A percentile compares a stretch with the other conserved stretches of the same genome.
Evolutionary conservation across 176 grass and related monocot genomes (phyloP).

Genomic region (Thinopyrum elongatum): DNA sequence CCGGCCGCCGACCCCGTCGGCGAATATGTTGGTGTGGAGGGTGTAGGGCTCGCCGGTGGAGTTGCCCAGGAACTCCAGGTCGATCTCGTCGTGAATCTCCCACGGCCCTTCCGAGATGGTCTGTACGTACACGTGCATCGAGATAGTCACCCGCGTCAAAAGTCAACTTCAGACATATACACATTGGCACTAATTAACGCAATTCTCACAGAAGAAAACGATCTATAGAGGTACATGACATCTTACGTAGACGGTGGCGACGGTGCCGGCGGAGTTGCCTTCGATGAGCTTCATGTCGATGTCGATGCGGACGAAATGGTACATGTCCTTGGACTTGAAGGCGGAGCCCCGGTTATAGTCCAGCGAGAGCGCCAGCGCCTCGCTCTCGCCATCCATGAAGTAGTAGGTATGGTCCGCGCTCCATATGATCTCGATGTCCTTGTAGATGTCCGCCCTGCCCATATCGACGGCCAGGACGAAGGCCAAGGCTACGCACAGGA

Average conservation of each 20-base stretch:
- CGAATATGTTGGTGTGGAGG: constrained; percentile 79
- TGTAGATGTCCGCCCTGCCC: neutral
- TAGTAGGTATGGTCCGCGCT: constrained; percentile 31
- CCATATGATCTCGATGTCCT: constrained; percentile 17
- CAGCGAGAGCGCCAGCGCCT: constrained; percentile 37
- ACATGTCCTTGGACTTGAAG: constrained; percentile 48
- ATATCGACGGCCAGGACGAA: neutral
- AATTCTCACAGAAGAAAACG: no score
- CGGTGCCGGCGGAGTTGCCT: constrained; percentile 71
- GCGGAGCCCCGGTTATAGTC: constrained; percentile 34
- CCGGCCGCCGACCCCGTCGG: constrained; percentile 46
- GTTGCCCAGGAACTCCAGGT: constrained; percentile 82
- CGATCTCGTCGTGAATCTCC: constrained; percentile 65
- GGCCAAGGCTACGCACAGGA: neutral
- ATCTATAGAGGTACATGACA: no score
- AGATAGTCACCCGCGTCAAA: neutral
- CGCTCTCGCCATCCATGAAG: constrained; percentile 31
- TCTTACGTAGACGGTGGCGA: constrained; percentile 67
- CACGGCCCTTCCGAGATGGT: constrained; percentile 45
- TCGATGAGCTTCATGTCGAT: constrained; percentile 66
- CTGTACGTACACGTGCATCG: constrained; percentile 22
- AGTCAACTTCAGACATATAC: constrained; percentile 2
- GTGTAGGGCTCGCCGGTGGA: constrained; percentile 52
- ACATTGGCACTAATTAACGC: no score
- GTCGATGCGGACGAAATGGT: constrained; percentile 52